Conservation (phyloP, 208 protist genomes). For the Tetramitus jugosus region DNA sequence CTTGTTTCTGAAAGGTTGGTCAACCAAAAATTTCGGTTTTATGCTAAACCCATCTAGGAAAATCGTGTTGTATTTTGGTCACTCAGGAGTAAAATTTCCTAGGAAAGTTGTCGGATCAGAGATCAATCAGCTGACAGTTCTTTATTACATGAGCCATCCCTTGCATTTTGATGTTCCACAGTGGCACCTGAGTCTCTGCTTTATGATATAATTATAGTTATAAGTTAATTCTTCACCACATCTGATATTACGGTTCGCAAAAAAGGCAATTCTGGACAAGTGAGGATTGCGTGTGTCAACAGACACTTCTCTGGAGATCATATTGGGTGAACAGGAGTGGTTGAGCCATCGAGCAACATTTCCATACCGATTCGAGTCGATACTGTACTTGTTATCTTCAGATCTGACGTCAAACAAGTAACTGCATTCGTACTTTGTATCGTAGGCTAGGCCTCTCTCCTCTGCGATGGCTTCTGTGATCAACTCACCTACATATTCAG, state of each 20-base stretch:
- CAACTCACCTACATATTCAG: background rate
- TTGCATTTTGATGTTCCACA: background rate
- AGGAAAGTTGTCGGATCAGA: too few species aligned
- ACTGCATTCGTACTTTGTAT: background rate
- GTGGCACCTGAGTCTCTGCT: background rate
- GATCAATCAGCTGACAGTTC: too few species aligned
- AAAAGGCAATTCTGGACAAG: background rate
- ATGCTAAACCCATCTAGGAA: too few species aligned
- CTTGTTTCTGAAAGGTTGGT: too few species aligned
- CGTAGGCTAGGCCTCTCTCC: background rate
- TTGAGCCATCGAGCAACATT: slow-evolving; percentile 1
- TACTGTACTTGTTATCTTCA: background rate
- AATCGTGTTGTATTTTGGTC: too few species aligned
- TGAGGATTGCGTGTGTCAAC: background rate
- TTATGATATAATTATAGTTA: slow-evolving; percentile 1
- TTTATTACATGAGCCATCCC: too few species aligned
- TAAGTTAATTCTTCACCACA: background rate
- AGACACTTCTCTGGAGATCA: background rate
- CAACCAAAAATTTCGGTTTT: too few species aligned
- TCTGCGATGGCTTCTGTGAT: background rate
- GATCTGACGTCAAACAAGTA: slow-evolving; percentile 17
- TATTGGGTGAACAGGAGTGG: slow-evolving; percentile 11
- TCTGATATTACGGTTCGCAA: slow-evolving; percentile 3
- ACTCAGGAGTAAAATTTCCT: too few species aligned
- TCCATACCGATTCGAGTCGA: background rate